Base-by-base conservation (phyloP, 176 grass and related monocot genomes). In the Tuctoria greenei region DNA sequence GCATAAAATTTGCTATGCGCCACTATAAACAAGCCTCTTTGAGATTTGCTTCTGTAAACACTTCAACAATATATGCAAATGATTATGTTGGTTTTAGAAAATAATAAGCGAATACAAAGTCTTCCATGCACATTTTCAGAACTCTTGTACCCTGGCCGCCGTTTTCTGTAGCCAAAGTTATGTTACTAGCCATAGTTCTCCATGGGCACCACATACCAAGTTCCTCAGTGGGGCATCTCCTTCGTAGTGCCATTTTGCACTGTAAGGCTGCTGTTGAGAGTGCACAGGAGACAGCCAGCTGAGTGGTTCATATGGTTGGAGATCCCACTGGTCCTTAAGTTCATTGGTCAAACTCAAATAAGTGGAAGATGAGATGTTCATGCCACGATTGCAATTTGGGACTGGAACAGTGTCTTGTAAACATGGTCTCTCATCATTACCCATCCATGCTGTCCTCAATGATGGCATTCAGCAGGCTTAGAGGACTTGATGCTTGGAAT, bases 141-240 rank as follows among this genome's bases (percentile, higher is more conserved):
- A 58, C 27, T 67, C 44, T 49, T 83, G 38, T 59, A 72, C 36
- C 14, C 27, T 72, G 41, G 57, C 66, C 51, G 56, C 74, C 74
- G 10, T 36, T 64, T 14, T 61, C 24, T 76, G 44, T 58, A 35
- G 14, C 15, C 7, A 45, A 14, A 61, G 60, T 70, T 59, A 45
- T 80, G 60, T 64, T 64, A 64, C 28, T 62, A 62, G 49, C 75
- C 67, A 58, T 64, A 66, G 39, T 79, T 78, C 62, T 66, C 49
- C 58, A 64, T 26, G 13, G 17, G 36, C 59, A 64, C 38, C 55
- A 63, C 41, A 34, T 34, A 12, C 8, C 42, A 18, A 74, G 36
- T 75, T 23, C 43, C 42, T 63, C 9, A 9, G 52, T 31, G 31
- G 31, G 3, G 31, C 31, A 31, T 31, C 31, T 31, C 31, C 31